phyloP scores from a whole-genome alignment of 2,329 filamentous ascomycete species.

The Parascedosporium putredinis region DNA sequence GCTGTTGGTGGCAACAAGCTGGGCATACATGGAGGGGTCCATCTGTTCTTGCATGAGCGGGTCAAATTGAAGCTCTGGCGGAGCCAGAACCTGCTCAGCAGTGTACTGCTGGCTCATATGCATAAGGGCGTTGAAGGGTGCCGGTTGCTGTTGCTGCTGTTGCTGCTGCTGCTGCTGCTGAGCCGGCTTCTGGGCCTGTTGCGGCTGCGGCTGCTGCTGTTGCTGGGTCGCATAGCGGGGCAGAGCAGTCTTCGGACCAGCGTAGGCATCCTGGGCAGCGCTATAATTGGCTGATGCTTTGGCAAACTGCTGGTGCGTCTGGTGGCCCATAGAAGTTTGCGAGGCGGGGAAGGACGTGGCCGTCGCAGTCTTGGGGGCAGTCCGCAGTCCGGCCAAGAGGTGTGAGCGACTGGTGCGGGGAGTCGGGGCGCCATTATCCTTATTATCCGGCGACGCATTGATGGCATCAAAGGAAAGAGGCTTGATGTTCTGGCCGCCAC shows the following conservation, averaged over 20 bases:
- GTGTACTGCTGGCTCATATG: conserved; percentile 47
- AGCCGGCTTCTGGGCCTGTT: no score
- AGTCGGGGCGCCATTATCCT: conserved; percentile 62
- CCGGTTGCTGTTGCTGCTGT: conserved; percentile 17
- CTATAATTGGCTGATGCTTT: conserved; percentile 37
- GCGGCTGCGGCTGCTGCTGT: conserved; percentile 20
- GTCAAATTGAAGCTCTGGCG: conserved; percentile 67
- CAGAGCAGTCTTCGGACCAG: conserved; percentile 46
- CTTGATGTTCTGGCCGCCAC: conserved; percentile 82
- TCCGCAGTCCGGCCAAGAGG: conserved; percentile 83
- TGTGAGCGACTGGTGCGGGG: conserved; percentile 93
- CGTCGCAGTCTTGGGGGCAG: conserved; percentile 78
- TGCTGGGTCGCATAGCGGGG: conserved; percentile 32
- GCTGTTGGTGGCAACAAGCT: conserved; percentile 81
- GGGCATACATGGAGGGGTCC: conserved; percentile 78
- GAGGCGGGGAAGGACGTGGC: conserved; percentile 53
- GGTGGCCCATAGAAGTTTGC: conserved; percentile 40
- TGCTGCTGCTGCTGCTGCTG: conserved; percentile 18
- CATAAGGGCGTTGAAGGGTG: conserved; percentile 17
- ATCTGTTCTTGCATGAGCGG: conserved; percentile 61
- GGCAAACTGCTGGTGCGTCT: conserved; percentile 30
- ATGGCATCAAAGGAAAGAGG: conserved; percentile 68
- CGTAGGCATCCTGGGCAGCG: conserved; percentile 30
- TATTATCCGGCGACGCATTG: conserved; percentile 58
- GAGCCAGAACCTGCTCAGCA: conserved; percentile 80